Conservation (phyloP, 495 filamentous ascomycete species). For the Hypoxylon lenormandii region DNA sequence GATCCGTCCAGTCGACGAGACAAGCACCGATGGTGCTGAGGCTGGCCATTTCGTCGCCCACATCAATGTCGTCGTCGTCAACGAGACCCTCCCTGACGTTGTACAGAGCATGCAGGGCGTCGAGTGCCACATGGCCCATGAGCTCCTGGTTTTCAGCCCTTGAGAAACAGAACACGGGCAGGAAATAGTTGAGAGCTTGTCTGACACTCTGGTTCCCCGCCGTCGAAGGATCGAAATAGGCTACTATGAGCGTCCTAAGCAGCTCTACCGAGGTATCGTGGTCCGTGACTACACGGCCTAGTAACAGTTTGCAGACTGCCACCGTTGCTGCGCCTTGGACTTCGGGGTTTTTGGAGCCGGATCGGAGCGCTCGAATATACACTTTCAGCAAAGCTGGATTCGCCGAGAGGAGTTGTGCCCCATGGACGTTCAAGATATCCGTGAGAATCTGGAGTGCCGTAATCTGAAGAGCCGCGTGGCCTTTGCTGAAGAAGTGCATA, state of each 20-base stretch:
- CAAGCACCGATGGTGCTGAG: conserved; percentile 79
- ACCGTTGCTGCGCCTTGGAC: conserved; percentile 86
- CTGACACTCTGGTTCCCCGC: conserved; percentile 84
- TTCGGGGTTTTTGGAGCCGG: conserved; percentile 71
- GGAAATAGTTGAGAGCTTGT: conserved; percentile 91
- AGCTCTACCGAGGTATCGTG: conserved; percentile 71
- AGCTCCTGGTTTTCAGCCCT: conserved; percentile 79
- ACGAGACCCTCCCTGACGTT: conserved; percentile 74
- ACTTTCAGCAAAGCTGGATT: conserved; percentile 76
- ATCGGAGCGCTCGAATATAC: conserved; percentile 79
- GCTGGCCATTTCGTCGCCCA: conserved; percentile 83
- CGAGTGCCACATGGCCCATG: conserved; percentile 77
- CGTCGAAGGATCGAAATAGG: conserved; percentile 91
- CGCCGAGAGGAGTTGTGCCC: conserved; percentile 73
- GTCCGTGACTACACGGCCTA: conserved; percentile 74
- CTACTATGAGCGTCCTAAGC: conserved; percentile 80
- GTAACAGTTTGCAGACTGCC: conserved; percentile 85
- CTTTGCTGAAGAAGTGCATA: conserved; percentile 94
- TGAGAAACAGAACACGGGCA: conserved; percentile 93
- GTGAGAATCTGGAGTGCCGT: conserved; percentile 92
- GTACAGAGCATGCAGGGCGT: conserved; percentile 73
- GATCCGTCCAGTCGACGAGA: conserved; percentile 95
- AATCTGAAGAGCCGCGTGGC: conserved; percentile 86
- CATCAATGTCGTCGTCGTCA: conserved; percentile 83
- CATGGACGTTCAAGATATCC: conserved; percentile 90